Evolutionary conservation across 768 basidiomycete species (phyloP).

Genomic region (Pleurotus salmoneostramineus): DNA sequence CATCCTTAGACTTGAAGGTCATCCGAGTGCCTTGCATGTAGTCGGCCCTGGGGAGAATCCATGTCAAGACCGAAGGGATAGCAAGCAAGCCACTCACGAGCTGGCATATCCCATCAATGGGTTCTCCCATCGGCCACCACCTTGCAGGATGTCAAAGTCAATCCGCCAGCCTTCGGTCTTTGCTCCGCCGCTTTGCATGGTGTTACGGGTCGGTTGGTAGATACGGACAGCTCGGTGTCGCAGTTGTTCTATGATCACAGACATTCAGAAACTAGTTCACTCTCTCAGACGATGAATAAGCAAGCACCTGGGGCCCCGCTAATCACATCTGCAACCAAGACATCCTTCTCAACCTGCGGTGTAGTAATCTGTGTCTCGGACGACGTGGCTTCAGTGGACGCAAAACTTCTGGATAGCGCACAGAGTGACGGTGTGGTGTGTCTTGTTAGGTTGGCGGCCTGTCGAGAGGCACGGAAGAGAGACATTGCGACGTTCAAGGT

Average conservation of each 20-base stretch:
- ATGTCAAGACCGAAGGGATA: neutral
- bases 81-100: slow-evolving; percentile 57
- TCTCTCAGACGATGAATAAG: neutral
- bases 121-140: slow-evolving; percentile 95
- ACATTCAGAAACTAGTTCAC: slow-evolving; percentile 5
- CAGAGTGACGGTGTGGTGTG: slow-evolving; percentile 15
- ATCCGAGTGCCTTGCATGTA: slow-evolving; percentile 92
- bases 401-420: slow-evolving; percentile 19
- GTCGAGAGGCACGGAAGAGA: slow-evolving; percentile 43
- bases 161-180: slow-evolving; percentile 90
- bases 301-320: slow-evolving; percentile 79
- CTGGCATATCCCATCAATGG: slow-evolving; percentile 96
- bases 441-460: slow-evolving; percentile 22
- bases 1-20: slow-evolving; percentile 82
- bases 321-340: slow-evolving; percentile 75
- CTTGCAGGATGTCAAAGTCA: slow-evolving; percentile 90
- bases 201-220: slow-evolving; percentile 89
- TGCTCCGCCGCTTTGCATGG: slow-evolving; percentile 90
- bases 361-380: slow-evolving; percentile 29
- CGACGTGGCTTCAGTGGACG: slow-evolving; percentile 25
- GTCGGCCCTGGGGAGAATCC: slow-evolving; percentile 59
- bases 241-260: slow-evolving; percentile 58
- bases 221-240: slow-evolving; percentile 87
- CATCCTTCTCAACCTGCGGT: slow-evolving; percentile 50
- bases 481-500: slow-evolving; percentile 37